These are phyloP conservation scores for Calcarisporium arbuscula DNA, from an alignment of 2,329 filamentous ascomycete species.

Conservation along the genomic window DNA sequence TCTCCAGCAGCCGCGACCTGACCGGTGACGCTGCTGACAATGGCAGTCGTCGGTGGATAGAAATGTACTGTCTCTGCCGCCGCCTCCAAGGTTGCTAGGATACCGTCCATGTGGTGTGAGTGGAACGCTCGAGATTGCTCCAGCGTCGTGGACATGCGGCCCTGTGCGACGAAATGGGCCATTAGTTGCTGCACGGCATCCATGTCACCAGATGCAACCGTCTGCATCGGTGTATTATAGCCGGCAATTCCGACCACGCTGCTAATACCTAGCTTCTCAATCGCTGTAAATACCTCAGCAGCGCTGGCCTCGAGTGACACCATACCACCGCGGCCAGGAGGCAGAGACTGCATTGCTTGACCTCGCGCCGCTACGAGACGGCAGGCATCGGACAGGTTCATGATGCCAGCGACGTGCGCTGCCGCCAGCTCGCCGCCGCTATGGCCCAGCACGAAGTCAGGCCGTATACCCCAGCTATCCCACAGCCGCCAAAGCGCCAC, in stretches of 20 bases:
- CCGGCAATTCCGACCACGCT: conserved; percentile 51
- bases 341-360: conserved; percentile 40
- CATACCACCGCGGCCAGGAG: conserved; percentile 30
- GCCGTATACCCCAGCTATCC: conserved; percentile 23
- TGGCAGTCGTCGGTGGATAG: conserved; percentile 36
- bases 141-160: conserved; percentile 37
- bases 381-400: conserved; percentile 26
- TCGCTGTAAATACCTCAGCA: conserved; percentile 31
- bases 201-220: conserved; percentile 51
- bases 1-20: conserved; percentile 42
- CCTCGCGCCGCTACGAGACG: conserved; percentile 23
- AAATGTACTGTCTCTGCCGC: conserved; percentile 33
- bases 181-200: conserved; percentile 37
- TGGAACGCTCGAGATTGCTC: conserved; percentile 46
- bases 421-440: conserved; percentile 39
- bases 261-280: conserved; percentile 15
- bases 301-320: conserved; percentile 27
- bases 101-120: conserved; percentile 43
- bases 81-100: conserved; percentile 49
- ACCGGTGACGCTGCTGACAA: conserved; percentile 61
- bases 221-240: conserved; percentile 68
- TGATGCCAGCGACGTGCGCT: conserved; percentile 31
- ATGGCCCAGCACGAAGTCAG: conserved; percentile 33
- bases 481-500: conserved; percentile 24
- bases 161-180: conserved; percentile 22